A percentile compares a stretch with the other conserved stretches of the same genome.
Evolutionary conservation across 208 protist genomes (phyloP).

Genomic region (Porcisia hertigi): DNA sequence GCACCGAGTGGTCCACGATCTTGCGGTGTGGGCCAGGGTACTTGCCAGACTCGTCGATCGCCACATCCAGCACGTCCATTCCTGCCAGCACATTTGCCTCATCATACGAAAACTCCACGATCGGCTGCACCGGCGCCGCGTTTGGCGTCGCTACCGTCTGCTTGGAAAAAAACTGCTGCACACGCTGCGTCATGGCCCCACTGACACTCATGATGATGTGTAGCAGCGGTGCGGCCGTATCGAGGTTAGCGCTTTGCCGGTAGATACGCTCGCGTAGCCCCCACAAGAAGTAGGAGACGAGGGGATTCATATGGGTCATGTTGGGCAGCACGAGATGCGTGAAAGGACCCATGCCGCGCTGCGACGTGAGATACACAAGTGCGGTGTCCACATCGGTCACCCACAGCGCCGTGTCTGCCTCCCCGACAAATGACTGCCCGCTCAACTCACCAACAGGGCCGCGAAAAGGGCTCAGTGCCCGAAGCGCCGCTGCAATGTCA

Average conservation of each 20-base stretch:
- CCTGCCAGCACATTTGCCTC: conserved; percentile 70
- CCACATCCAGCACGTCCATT: conserved; percentile 77
- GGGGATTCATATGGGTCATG: conserved; percentile 54
- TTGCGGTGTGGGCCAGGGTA: conserved; percentile 62
- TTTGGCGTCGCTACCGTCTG: conserved; percentile 37
- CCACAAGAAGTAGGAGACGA: conserved; percentile 69
- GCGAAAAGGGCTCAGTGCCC: conserved; percentile 22
- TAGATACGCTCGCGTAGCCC: conserved; percentile 66
- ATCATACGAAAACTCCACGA: conserved; percentile 71
- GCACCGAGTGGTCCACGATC: conserved; percentile 57
- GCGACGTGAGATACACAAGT: conserved; percentile 65
- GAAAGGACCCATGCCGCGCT: conserved; percentile 73
- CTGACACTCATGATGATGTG: conserved; percentile 46
- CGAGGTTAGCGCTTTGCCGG: conserved; percentile 45
- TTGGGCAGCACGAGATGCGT: conserved; percentile 84
- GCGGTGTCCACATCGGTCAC: conserved; percentile 82
- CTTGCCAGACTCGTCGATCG: conserved; percentile 54
- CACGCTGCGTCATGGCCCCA: conserved; percentile 33
- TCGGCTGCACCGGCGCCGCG: conserved; percentile 10
- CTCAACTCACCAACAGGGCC: conserved; percentile 61
- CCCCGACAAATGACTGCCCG: conserved; percentile 60
- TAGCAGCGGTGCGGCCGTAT: conserved; percentile 36
- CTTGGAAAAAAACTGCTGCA: conserved; percentile 47
- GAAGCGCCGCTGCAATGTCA: conserved; percentile 45
- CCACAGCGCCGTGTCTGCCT: conserved; percentile 54